Percentiles rank a stretch among this genome's conserved stretches.
Conservation (phyloP, 352 stramenopile species). For the Pythium aquatile region DNA sequence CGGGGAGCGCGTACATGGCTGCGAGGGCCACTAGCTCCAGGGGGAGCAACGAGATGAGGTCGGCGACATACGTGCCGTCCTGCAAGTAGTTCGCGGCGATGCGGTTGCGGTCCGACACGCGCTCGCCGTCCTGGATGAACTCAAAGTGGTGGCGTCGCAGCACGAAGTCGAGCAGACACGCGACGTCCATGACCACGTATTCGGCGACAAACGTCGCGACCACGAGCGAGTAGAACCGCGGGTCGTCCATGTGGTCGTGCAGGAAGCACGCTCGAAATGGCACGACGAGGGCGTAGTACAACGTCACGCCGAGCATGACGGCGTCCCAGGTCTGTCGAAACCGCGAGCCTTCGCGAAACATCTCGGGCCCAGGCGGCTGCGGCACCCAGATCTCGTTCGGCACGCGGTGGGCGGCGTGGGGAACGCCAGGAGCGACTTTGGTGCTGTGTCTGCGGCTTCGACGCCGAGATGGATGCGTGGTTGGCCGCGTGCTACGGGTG, state of each 20-base stretch:
- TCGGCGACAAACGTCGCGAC: slow-evolving; percentile 47
- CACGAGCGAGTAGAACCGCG: slow-evolving; percentile 25
- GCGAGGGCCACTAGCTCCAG: slow-evolving; percentile 40
- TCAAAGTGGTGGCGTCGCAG: slow-evolving; percentile 31
- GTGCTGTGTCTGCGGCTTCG: neutral
- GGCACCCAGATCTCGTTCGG: slow-evolving; percentile 32
- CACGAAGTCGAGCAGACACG: slow-evolving; percentile 34
- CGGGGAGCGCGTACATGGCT: slow-evolving; percentile 18
- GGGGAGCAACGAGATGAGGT: slow-evolving; percentile 46
- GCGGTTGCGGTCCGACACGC: slow-evolving; percentile 1
- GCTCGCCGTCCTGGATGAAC: slow-evolving; percentile 26
- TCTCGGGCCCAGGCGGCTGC: neutral
- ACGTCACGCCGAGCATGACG: slow-evolving; percentile 52
- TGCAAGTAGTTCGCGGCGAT: slow-evolving; percentile 50
- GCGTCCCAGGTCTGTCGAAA: slow-evolving; percentile 54
- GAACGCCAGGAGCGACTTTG: slow-evolving; percentile 6
- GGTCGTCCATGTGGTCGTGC: slow-evolving; percentile 43
- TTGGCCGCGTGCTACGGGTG: neutral
- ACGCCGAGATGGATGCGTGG: neutral
- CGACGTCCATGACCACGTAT: slow-evolving; percentile 44
- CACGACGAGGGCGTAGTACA: slow-evolving; percentile 56
- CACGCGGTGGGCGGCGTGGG: neutral
- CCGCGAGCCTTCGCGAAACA: slow-evolving; percentile 34
- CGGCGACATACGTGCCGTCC: slow-evolving; percentile 44
- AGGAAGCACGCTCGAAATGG: slow-evolving; percentile 65